Evolutionary conservation across 805 yeast genomes (phyloP).

Genomic region (Starmerella potacharoeniae): DNA sequence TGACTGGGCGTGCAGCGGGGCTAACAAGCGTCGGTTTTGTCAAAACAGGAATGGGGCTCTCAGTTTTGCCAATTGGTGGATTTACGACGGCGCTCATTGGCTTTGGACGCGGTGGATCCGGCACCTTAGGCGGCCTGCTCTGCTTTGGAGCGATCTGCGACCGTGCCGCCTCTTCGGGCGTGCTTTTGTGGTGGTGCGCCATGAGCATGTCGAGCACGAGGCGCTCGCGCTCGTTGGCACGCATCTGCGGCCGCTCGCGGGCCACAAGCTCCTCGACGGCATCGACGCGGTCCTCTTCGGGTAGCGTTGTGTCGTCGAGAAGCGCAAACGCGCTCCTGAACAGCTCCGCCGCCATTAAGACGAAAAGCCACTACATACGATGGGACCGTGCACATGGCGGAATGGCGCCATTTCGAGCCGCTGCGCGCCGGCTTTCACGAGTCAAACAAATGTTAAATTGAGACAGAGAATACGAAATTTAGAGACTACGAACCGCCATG

Average conservation of each 20-base stretch:
- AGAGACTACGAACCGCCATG: no score
- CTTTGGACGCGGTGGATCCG: conserved; percentile 3
- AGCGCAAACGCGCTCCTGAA: conserved; percentile 14
- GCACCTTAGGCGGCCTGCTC: conserved; percentile 12
- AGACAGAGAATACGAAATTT: no score
- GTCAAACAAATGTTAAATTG: no score
- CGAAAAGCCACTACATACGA: not conserved
- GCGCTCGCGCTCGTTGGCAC: conserved; percentile 27
- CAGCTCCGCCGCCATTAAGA: not conserved
- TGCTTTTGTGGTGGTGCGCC: conserved; percentile 31
- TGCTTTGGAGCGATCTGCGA: conserved; percentile 12
- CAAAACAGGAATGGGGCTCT: no score
- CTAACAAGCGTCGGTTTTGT: no score
- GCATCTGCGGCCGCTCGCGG: conserved; percentile 14
- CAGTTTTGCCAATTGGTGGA: no score
- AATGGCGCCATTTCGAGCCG: no score
- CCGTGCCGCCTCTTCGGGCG: conserved; percentile 12
- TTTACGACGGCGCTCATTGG: not conserved
- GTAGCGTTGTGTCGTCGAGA: conserved; percentile 26
- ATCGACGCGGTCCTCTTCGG: conserved; percentile 35
- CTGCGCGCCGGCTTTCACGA: no score
- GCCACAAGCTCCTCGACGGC: conserved; percentile 30
- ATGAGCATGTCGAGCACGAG: conserved; percentile 34
- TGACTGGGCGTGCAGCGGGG: not conserved
- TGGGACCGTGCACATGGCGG: not conserved